These are phyloP conservation scores for Barnettozyma sucrosica DNA, from an alignment of 805 yeast species.

Conservation along the genomic window DNA sequence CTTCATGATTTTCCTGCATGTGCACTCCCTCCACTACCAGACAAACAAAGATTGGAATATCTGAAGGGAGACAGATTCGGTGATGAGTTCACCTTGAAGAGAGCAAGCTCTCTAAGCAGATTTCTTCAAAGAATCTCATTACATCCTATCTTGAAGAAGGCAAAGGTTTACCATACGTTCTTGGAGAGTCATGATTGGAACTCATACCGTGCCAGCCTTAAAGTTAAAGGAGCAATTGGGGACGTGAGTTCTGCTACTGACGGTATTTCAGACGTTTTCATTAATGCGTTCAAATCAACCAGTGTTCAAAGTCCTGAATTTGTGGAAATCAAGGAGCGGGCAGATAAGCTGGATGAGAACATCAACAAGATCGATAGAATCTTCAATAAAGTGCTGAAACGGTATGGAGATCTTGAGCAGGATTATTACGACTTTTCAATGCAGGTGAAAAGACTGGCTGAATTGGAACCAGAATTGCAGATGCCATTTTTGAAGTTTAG, in stretches of 20 bases:
- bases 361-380: slow-evolving; percentile 72
- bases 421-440: slow-evolving; percentile 69
- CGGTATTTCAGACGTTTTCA: slow-evolving; percentile 80
- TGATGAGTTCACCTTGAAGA: slow-evolving; percentile 71
- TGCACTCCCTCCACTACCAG: slow-evolving; percentile 90
- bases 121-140: slow-evolving; percentile 66
- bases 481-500: slow-evolving; percentile 38
- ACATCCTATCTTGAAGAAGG: slow-evolving; percentile 67
- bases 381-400: slow-evolving; percentile 63
- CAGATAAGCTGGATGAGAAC: slow-evolving; percentile 82
- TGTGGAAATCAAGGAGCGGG: slow-evolving; percentile 72
- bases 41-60: slow-evolving; percentile 85
- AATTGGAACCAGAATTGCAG: slow-evolving; percentile 41
- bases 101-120: slow-evolving; percentile 74
- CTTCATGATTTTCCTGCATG: slow-evolving; percentile 77
- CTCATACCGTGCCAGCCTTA: slow-evolving; percentile 54
- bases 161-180: slow-evolving; percentile 66
- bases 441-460: slow-evolving; percentile 64
- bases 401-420: slow-evolving; percentile 63
- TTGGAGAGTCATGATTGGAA: slow-evolving; percentile 72
- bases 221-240: slow-evolving; percentile 24
- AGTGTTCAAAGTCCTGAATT: slow-evolving; percentile 68
- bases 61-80: slow-evolving; percentile 91
- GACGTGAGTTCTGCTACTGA: slow-evolving; percentile 36
- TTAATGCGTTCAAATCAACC: slow-evolving; percentile 88